Percentiles rank a stretch among this genome's conserved stretches.
Evolutionary conservation across 805 yeast genomes (phyloP).

Genomic region (Candida berthetii): DNA sequence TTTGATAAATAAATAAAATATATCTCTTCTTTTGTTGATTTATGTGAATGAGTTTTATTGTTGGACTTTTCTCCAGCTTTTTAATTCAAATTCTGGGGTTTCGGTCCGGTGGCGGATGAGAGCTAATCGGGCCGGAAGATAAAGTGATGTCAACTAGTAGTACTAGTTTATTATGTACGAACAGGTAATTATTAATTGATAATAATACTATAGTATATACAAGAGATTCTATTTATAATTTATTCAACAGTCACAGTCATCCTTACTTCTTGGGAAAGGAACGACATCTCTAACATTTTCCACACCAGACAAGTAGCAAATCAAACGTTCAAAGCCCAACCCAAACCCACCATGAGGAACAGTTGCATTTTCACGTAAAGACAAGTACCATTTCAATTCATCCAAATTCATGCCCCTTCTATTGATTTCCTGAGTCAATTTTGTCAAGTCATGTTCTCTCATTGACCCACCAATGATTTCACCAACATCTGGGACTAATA

Average conservation of each 20-base stretch:
- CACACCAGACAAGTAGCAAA: slow-evolving; percentile 65
- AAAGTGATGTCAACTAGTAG: too few species aligned
- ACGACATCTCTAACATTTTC: slow-evolving; percentile 83
- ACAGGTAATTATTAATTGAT: too few species aligned
- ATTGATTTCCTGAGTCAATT: slow-evolving; percentile 43
- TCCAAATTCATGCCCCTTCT: slow-evolving; percentile 46
- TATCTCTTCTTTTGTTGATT: too few species aligned
- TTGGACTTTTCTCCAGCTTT: too few species aligned
- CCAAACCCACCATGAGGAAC: slow-evolving; percentile 98
- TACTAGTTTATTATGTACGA: too few species aligned
- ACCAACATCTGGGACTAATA: slow-evolving; percentile 86
- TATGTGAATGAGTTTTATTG: too few species aligned
- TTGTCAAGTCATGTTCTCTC: slow-evolving; percentile 63
- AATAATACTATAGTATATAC: too few species aligned
- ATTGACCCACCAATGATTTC: slow-evolving; percentile 93
- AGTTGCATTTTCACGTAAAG: slow-evolving; percentile 68
- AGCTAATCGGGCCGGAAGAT: too few species aligned
- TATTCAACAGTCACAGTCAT: slow-evolving; percentile 38
- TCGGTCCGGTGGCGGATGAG: too few species aligned
- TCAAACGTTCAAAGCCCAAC: slow-evolving; percentile 82
- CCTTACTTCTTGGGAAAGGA: slow-evolving; percentile 76
- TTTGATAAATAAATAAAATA: too few species aligned
- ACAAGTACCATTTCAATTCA: slow-evolving; percentile 73
- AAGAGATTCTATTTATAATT: too few species aligned
- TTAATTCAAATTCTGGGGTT: too few species aligned